These are phyloP conservation scores for Calocybe indica DNA, from an alignment of 768 basidiomycete species.

Conservation along the genomic window DNA sequence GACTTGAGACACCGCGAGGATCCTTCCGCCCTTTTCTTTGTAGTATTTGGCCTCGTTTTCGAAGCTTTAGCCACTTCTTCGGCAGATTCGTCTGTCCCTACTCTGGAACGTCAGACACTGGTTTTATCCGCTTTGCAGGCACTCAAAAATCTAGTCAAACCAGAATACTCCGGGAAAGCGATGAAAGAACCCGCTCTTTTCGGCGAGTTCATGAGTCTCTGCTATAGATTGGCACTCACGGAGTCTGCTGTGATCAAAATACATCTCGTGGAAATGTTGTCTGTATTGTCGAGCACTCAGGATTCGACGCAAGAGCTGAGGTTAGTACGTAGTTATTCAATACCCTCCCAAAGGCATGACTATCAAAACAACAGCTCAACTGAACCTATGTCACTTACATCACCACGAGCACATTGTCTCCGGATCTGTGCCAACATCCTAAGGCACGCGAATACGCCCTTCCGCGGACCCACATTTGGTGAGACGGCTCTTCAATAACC, in stretches of 20 bases:
- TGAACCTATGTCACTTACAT: conserved; percentile 36
- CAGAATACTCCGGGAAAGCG: conserved; percentile 75
- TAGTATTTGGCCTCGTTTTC: conserved; percentile 90
- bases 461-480: conserved; percentile 50
- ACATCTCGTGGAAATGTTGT: conserved; percentile 65
- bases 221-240: conserved; percentile 86
- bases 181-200: conserved; percentile 79
- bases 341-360: too few relatives aligned
- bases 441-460: conserved; percentile 60
- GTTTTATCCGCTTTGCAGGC: conserved; percentile 66
- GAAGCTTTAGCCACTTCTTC: conserved; percentile 74
- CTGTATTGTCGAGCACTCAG: conserved; percentile 46
- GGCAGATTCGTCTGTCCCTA: conserved; percentile 43
- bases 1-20: conserved; percentile 38
- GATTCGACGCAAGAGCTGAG: neutral
- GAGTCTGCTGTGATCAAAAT: conserved; percentile 70
- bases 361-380: conserved; percentile 11
- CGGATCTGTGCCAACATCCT: conserved; percentile 80
- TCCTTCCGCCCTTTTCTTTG: conserved; percentile 79
- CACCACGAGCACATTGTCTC: conserved; percentile 62
- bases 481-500: conserved; percentile 3
- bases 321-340: too few relatives aligned
- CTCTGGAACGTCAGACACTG: conserved; percentile 36
- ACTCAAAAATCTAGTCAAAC: conserved; percentile 72
- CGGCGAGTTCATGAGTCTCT: conserved; percentile 84